Percentiles rank a stretch among this genome's conserved stretches.
Evolutionary conservation across 176 grass and related monocot genomes (phyloP).

Genomic region (Cenchrus americanus): DNA sequence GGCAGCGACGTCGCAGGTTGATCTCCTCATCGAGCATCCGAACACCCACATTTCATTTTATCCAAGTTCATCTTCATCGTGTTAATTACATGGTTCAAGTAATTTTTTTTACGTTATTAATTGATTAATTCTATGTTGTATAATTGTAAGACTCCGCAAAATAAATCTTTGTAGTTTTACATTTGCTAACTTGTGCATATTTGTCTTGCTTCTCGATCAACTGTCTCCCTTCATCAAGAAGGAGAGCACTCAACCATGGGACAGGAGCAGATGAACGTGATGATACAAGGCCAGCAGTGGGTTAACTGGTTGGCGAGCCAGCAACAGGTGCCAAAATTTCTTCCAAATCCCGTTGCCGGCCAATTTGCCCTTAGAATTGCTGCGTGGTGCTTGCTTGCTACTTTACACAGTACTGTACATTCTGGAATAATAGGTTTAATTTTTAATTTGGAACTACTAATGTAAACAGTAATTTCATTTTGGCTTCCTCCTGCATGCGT

Average conservation of each 20-base stretch:
- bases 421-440: neutral
- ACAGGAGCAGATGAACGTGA: neutral
- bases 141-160: no score
- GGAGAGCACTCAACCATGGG: neutral
- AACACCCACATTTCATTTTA: neutral
- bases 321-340: constrained; percentile 25
- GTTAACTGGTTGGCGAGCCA: neutral
- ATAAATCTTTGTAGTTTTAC: neutral
- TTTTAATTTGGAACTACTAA: neutral
- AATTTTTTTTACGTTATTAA: no score
- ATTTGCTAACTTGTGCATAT: neutral
- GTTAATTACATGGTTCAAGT: no score
- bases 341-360: neutral
- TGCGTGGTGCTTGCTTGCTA: neutral
- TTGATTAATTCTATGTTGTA: no score
- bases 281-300: neutral
- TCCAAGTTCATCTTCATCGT: neutral
- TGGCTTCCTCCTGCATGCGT: neutral
- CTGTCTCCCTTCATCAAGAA: neutral
- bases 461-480: neutral
- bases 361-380: neutral
- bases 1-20: neutral
- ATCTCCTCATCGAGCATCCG: neutral
- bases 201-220: neutral
- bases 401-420: neutral